phyloP scores from a whole-genome alignment of 495 filamentous ascomycete species.

The Neohortaea acidophila region DNA sequence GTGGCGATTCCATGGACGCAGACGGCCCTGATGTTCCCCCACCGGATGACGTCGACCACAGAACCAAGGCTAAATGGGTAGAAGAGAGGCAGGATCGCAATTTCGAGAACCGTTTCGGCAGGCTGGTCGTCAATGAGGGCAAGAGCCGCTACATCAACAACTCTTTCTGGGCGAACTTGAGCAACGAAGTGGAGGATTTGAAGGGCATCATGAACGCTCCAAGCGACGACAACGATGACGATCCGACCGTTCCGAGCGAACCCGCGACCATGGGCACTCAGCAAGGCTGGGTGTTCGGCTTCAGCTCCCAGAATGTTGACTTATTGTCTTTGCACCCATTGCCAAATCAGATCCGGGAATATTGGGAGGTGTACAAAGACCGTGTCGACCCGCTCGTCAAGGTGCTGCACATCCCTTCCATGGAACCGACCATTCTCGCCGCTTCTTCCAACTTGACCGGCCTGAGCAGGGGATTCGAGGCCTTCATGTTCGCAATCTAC shows the following conservation, averaged over 20 bases:
- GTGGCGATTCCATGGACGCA: no score
- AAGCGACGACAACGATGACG: slow-evolving; percentile 52
- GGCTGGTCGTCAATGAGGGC: slow-evolving; percentile 67
- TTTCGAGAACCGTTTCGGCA: slow-evolving; percentile 44
- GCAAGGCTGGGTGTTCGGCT: slow-evolving; percentile 45
- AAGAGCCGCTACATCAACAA: slow-evolving; percentile 76
- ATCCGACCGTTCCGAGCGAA: slow-evolving; percentile 41
- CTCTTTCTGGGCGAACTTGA: slow-evolving; percentile 76
- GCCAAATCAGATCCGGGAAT: slow-evolving; percentile 20
- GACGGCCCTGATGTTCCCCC: not conserved
- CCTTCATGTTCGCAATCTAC: slow-evolving; percentile 66
- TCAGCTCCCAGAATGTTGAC: slow-evolving; percentile 28
- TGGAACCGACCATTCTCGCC: slow-evolving; percentile 24
- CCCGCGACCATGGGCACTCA: slow-evolving; percentile 30
- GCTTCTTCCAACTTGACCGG: slow-evolving; percentile 21
- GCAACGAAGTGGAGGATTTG: slow-evolving; percentile 63
- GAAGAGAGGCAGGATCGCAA: slow-evolving; percentile 16
- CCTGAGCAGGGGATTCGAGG: slow-evolving; percentile 36
- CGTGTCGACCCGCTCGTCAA: slow-evolving; percentile 55
- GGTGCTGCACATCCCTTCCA: slow-evolving; percentile 38
- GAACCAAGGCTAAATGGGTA: slow-evolving; percentile 20
- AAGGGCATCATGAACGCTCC: slow-evolving; percentile 55
- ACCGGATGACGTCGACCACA: slow-evolving; percentile 3
- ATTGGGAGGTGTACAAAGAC: slow-evolving; percentile 33
- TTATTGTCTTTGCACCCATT: slow-evolving; percentile 26